These are phyloP conservation scores for Clausena lansium DNA, from an alignment of 345 rosid genomes.

Conservation along the genomic window DNA sequence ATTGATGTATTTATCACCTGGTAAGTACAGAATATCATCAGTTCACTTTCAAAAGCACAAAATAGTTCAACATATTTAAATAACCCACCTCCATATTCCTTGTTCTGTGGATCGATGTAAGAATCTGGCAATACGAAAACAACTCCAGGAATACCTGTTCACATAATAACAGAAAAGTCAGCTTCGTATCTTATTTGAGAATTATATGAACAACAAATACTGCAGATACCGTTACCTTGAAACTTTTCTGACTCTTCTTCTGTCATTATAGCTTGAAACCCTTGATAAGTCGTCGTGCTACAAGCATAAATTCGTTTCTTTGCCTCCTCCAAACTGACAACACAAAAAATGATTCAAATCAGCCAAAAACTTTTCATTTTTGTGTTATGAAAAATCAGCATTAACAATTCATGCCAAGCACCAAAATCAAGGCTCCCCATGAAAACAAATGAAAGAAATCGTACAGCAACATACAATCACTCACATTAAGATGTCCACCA, in stretches of 20 bases:
- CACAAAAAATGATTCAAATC: slow-evolving; percentile 14
- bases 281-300: slow-evolving; percentile 90
- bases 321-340: slow-evolving; percentile 79
- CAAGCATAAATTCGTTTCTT: slow-evolving; percentile 85
- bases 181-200: not conserved
- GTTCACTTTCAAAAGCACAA: not conserved
- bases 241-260: slow-evolving; percentile 84
- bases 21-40: slow-evolving; percentile 14
- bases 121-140: slow-evolving; percentile 90
- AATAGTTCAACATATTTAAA: not conserved
- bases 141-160: slow-evolving; percentile 76
- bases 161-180: slow-evolving; percentile 13
- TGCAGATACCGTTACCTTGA: slow-evolving; percentile 33
- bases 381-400: not conserved
- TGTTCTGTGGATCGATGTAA: slow-evolving; percentile 80
- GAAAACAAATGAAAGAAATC: not conserved
- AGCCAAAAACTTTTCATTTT: not conserved
- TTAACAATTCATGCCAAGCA: not conserved
- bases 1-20: slow-evolving; percentile 89
- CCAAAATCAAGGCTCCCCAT: not conserved
- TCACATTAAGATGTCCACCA: not conserved
- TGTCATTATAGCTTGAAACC: slow-evolving; percentile 92
- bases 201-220: not conserved
- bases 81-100: slow-evolving; percentile 81
- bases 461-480: not conserved